Evolutionary conservation across 139 green algal species (phyloP), one percentile per base, ranked within the genome.

Genomic region (Micractinium sp.): DNA sequence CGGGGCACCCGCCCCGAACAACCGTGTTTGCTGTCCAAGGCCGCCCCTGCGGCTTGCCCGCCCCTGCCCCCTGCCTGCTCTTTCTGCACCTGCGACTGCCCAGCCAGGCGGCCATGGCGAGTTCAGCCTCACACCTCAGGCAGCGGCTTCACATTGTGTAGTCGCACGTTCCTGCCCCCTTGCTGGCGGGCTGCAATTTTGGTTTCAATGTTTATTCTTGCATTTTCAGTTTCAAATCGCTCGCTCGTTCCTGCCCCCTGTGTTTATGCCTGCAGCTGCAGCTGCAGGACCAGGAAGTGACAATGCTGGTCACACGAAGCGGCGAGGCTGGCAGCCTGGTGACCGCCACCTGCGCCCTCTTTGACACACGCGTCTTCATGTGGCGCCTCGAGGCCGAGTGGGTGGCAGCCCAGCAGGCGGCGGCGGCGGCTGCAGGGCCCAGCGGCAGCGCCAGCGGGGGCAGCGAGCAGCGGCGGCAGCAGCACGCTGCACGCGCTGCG

Each of bases 281-380:
- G 38, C 27, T 90, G 47, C n/a, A 66, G 3, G 63, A 86, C 38
- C 38, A 87, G 31, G 88, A 77, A 31, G 38, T 41, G 18, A 69
- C 78, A 22, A 91, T 91, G 88, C 22, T 91, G 20, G 39, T 83
- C 3, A 88, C 63, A 2, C 88, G 88, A 60, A 85, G 47, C 77
- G 73, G 88, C 60, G 88, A 91, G 39, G 63, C 61, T 0, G 88
- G 77, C 82, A 71, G 60, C 66, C 56, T 90, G 35, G 74, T 91
- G 53, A 29, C 85, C n/a, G 89, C 89, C 27, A 85, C 81, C 27
- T 78, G 63, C 31, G 75, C 73, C 19, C 69, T 92, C 35, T 92
- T 90, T 67, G 89, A 90, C 73, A 85, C 33, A 36, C 86, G 89
- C 13, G 86, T 92, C 27, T 92, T 75, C 75, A 25, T 88, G 29